Percentiles rank a stretch among this genome's conserved stretches.
Evolutionary conservation across 1,139 yeast genomes (phyloP).

Genomic region (Candida smagusa): DNA sequence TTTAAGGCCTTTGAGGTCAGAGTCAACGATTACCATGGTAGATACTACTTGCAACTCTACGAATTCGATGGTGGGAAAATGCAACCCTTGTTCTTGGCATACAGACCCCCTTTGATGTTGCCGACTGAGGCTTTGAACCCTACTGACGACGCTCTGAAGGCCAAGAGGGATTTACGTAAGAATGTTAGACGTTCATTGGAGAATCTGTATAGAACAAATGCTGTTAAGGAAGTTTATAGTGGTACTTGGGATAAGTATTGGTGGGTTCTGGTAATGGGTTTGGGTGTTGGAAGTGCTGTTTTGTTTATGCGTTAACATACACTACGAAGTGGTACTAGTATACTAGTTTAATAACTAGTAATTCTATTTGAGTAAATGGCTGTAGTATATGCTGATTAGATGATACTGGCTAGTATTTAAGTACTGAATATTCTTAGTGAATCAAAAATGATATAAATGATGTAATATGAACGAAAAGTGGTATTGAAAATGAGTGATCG

Average conservation of each 20-base stretch:
- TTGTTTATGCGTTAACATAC: slow-evolving; percentile 10
- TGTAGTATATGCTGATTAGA: no score
- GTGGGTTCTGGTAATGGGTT: slow-evolving; percentile 38
- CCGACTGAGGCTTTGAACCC: slow-evolving; percentile 93
- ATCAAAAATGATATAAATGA: no score
- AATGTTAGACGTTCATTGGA: slow-evolving; percentile 70
- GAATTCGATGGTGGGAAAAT: slow-evolving; percentile 78
- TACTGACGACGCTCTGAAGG: slow-evolving; percentile 46
- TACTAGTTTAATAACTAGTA: no score
- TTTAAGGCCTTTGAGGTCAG: slow-evolving; percentile 57
- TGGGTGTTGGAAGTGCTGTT: slow-evolving; percentile 20
- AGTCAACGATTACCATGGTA: slow-evolving; percentile 80
- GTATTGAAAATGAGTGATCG: no score
- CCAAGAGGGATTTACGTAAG: slow-evolving; percentile 36
- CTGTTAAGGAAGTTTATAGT: slow-evolving; percentile 45
- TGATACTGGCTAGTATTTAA: no score
- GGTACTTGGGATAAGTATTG: slow-evolving; percentile 45
- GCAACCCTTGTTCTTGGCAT: slow-evolving; percentile 89
- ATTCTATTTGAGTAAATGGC: no score
- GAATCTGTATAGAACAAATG: slow-evolving; percentile 76
- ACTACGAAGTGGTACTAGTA: background rate
- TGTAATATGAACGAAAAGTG: no score
- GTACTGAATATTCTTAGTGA: no score
- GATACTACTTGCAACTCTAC: slow-evolving; percentile 69
- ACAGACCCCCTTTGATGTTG: slow-evolving; percentile 92